Percentiles rank a stretch among this genome's conserved stretches.
phyloP scores from a whole-genome alignment of 1,284 basidiomycete genomes.

The Microbotryomycetes sp. region DNA sequence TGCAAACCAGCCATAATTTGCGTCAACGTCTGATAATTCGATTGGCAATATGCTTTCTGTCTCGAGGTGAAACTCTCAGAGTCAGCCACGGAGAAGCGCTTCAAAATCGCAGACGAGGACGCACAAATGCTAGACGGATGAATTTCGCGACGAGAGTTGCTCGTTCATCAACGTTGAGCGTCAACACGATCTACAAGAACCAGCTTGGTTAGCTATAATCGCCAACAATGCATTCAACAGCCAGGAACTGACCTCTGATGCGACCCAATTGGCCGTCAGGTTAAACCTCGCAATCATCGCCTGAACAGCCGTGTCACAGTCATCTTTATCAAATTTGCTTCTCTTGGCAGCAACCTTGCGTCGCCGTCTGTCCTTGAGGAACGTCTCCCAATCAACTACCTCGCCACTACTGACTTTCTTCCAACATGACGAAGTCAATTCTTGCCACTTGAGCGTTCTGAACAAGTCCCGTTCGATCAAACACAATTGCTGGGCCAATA shows the following conservation, averaged over 20 bases:
- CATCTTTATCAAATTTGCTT: slow-evolving; percentile 2
- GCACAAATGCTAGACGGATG: slow-evolving; percentile 77
- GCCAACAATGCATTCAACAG: slow-evolving; percentile 57
- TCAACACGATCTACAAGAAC: slow-evolving; percentile 38
- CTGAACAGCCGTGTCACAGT: slow-evolving; percentile 45
- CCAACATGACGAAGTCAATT: slow-evolving; percentile 47
- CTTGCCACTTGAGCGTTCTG: slow-evolving; percentile 54
- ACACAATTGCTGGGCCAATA: slow-evolving; percentile 68
- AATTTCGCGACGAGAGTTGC: slow-evolving; percentile 66
- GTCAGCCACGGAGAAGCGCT: slow-evolving; percentile 3
- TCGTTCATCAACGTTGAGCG: slow-evolving; percentile 51
- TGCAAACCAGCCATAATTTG: slow-evolving; percentile 74
- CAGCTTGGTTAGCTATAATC: slow-evolving; percentile 44
- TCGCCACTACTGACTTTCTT: slow-evolving; percentile 56
- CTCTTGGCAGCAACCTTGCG: slow-evolving; percentile 59
- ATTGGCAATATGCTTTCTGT: slow-evolving; percentile 74
- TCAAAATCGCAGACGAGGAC: slow-evolving; percentile 37
- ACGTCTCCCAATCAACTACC: slow-evolving; percentile 74
- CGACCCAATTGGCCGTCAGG: slow-evolving; percentile 71
- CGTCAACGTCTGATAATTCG: slow-evolving; percentile 72
- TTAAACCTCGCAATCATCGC: slow-evolving; percentile 82
- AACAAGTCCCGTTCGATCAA: slow-evolving; percentile 85
- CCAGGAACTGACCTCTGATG: slow-evolving; percentile 45
- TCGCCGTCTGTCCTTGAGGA: slow-evolving; percentile 64
- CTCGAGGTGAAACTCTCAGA: slow-evolving; percentile 12